phyloP scores from a whole-genome alignment of 2,329 filamentous ascomycete species.

The Alternaria sp. region DNA sequence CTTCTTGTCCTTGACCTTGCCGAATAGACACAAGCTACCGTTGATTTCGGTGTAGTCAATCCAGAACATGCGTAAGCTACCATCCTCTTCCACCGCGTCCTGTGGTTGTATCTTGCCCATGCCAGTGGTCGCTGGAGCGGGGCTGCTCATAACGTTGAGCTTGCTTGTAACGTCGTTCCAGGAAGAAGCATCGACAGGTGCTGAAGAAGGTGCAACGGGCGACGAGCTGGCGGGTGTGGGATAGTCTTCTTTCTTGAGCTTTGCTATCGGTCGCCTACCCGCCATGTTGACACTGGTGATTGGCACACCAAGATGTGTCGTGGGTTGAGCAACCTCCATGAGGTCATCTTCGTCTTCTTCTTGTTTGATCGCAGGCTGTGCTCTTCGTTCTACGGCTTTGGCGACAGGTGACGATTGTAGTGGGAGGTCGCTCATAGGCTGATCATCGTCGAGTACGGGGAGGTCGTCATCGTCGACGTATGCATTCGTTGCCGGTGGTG shows the following conservation, averaged over 20 bases:
- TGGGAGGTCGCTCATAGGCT: constrained; percentile 82
- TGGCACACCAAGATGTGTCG: constrained; percentile 68
- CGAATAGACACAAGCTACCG: constrained; percentile 90
- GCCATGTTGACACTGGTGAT: constrained; percentile 81
- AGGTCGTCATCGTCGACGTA: constrained; percentile 64
- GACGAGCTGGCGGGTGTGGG: constrained; percentile 80
- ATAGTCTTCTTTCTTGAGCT: constrained; percentile 69
- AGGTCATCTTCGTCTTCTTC: constrained; percentile 77
- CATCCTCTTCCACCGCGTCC: constrained; percentile 91
- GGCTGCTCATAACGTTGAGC: constrained; percentile 82
- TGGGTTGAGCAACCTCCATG: constrained; percentile 84
- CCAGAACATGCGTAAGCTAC: constrained; percentile 94
- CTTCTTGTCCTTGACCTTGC: constrained; percentile 91
- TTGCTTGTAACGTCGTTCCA: constrained; percentile 90
- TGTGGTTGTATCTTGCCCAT: constrained; percentile 83
- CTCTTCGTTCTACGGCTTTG: constrained; percentile 77
- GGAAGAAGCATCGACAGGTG: constrained; percentile 72
- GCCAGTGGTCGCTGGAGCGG: constrained; percentile 65
- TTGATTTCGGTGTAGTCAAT: constrained; percentile 93
- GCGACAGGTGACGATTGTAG: constrained; percentile 84
- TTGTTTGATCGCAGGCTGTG: constrained; percentile 59
- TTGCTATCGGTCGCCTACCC: constrained; percentile 78
- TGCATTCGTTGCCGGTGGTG: constrained; percentile 45
- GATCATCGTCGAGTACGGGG: constrained; percentile 66
- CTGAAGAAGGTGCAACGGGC: constrained; percentile 66